Conservation (phyloP, 495 filamentous ascomycete genomes). For the Ramalina peruviana region DNA sequence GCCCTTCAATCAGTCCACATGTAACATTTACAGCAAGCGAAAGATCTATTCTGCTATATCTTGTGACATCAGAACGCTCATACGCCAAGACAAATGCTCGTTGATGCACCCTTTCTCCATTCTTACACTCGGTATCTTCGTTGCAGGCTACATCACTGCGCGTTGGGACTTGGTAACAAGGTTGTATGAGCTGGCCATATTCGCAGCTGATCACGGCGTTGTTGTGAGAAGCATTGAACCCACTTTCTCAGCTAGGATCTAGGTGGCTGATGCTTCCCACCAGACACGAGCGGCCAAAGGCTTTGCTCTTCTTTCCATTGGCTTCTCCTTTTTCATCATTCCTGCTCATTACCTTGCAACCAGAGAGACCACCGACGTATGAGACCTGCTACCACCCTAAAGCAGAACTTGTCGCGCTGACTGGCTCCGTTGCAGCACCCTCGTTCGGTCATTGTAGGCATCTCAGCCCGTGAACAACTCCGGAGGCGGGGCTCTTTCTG, state of each 20-base stretch:
- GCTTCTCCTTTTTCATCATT: constrained; percentile 63
- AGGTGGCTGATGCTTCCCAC: background rate
- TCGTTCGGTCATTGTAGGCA: constrained; percentile 62
- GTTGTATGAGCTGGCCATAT: constrained; percentile 88
- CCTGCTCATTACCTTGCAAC: constrained; percentile 61
- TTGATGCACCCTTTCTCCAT: constrained; percentile 96
- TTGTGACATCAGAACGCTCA: background rate
- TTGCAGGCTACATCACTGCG: constrained; percentile 97
- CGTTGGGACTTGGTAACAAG: constrained; percentile 95
- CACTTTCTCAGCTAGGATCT: background rate
- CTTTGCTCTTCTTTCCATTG: constrained; percentile 56
- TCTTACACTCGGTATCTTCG: constrained; percentile 89
- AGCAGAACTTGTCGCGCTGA: background rate
- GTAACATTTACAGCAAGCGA: background rate
- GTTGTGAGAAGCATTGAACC: constrained; percentile 51
- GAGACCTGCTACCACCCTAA: constrained; percentile 5
- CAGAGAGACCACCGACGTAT: constrained; percentile 49
- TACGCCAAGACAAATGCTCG: constrained; percentile 14
- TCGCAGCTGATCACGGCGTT: constrained; percentile 97
- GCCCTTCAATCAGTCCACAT: background rate
- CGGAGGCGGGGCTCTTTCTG: constrained; percentile 91
- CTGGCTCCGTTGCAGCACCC: constrained; percentile 50
- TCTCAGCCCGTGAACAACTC: constrained; percentile 91
- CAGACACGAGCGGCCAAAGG: constrained; percentile 60
- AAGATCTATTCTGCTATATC: background rate